Base-by-base conservation (phyloP, 768 basidiomycete species). In the Holtermannia corniformis region DNA sequence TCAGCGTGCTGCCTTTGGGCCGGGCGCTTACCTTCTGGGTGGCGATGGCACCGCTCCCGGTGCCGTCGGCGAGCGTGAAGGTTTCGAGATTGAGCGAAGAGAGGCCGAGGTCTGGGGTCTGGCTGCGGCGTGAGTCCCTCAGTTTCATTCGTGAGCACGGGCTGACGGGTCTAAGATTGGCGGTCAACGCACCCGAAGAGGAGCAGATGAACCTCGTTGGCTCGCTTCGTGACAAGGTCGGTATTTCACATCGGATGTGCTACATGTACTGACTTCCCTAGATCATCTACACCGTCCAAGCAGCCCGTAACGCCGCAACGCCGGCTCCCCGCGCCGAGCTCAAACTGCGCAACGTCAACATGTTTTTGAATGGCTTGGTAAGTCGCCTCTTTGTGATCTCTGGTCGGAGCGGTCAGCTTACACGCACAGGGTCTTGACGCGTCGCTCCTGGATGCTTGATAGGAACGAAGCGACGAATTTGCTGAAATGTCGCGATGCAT, bases 311-410 rank as follows among this genome's bases (percentile, higher is more conserved):
- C 65, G 57, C 62, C 82, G 85, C 47, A 83, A 82, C 81, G 77
- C 80, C 44, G 72, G 77, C 46, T 80, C 83, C 59, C 84, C 87
- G 72, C 56, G 75, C 74, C n/a, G 78, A 83, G 57, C 80, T 83
- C 61, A 89, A 87, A 75, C 76, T 95, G 60, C 82, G 82, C 49
- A 97, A 97, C 73, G 89, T 96, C 63, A 91, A 99, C 75, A 76
- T 93, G 54, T 73, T 78, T 55, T 62, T 78, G 45, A 72, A 75
- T 56, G 74, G 63, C 41, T 58, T 72, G 62, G 70, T 67, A 47
- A 61, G 65, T 55, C 25, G 7, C 19, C 20, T 4, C 47, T 27
- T 22, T 13, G 19, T 25, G 19, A 25, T 13, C 7, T 47, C 52
- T n/a, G n/a, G n/a, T n/a, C n/a, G n/a, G n/a, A n/a, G n/a, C n/a